phyloP scores from a whole-genome alignment of 2,329 filamentous ascomycete genomes.

The Fusarium goolgardi region DNA sequence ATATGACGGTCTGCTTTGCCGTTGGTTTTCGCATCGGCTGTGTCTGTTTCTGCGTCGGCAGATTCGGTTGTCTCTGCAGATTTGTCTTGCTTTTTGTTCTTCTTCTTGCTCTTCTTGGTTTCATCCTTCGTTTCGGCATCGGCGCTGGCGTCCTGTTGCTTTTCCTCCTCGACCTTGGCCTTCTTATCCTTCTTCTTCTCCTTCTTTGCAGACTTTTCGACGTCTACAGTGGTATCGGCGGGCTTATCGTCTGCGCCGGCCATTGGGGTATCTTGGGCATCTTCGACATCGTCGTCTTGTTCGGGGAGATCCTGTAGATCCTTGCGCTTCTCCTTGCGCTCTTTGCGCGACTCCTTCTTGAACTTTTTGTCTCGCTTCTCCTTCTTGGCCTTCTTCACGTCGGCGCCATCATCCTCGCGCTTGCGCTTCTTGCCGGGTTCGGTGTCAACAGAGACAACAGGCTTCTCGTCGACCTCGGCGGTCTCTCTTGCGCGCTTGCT shows the following conservation, averaged over 20 bases:
- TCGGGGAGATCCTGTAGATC: constrained; percentile 54
- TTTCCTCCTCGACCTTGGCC: constrained; percentile 43
- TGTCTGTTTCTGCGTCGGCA: constrained; percentile 23
- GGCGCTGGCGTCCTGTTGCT: constrained; percentile 29
- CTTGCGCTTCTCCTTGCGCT: constrained; percentile 57
- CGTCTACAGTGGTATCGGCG: constrained; percentile 29
- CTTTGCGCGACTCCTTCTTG: constrained; percentile 53
- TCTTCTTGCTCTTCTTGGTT: constrained; percentile 51
- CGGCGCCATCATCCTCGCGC: constrained; percentile 47
- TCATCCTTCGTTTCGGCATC: constrained; percentile 48
- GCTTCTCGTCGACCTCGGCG: constrained; percentile 47
- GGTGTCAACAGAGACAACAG: constrained; percentile 34
- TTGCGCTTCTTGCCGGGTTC: constrained; percentile 54
- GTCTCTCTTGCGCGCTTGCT: constrained; percentile 56
- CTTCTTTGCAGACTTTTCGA: constrained; percentile 44
- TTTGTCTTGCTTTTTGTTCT: constrained; percentile 46
- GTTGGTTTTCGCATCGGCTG: constrained; percentile 34
- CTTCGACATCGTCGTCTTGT: constrained; percentile 45
- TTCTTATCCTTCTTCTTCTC: constrained; percentile 47
- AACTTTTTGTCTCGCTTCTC: constrained; percentile 53
- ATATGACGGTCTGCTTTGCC: constrained; percentile 50
- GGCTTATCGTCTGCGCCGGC: constrained; percentile 43
- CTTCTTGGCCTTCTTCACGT: constrained; percentile 51
- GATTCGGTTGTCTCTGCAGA: constrained; percentile 27
- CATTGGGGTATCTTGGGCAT: constrained; percentile 42